Evolutionary conservation across 495 filamentous ascomycete species (phyloP), one percentile per base, ranked within the genome.

Genomic region (Aspergillus indologenus): DNA sequence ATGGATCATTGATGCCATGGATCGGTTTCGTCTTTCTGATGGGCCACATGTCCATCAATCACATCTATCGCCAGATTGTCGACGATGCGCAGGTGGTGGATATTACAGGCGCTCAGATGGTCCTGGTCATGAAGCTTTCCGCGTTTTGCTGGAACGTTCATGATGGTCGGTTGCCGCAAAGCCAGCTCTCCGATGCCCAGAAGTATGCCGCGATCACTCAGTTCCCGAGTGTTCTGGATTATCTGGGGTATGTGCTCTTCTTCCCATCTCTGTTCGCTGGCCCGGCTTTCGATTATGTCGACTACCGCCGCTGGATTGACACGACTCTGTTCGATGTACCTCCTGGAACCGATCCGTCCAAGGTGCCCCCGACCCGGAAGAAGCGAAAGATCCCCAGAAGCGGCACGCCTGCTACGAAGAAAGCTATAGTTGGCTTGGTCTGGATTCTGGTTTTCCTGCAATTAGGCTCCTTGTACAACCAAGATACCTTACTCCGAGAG

Each of bases 1-100:
- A 90, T 51, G 91, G 91, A n/a, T 90, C 91, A 3, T 90, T 92
- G 73, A 98, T 98, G 94, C 95, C 95, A 76, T 98, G 94, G 94
- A 83, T 96, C 45, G 91, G 85, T 47, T 98, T 98, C 72, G 81
- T 90, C 54, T 97, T 93, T 73, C 68, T 95, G 54, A 98, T 98
- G 95, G 86, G 88, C 59, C 93, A 98, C 72, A 90, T 98, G 89
- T 90, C 92, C 43, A 69, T 91, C 61, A 95, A 84, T 69, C 94
- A 98, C 68, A 86, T 98, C 57, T 76, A 85, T 57, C 88, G 94
- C 29, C 90, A 96, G 65, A 82, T 87, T 49, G 72, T 78, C 34
- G 79, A 88, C 61, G 78, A 85, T 50, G 82, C 87, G 1, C 73
- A 80, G 54, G 71, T 76, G 8, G 78, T 96, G 44, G 94, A 98